A percentile compares a stretch with the other conserved stretches of the same genome.
These are phyloP conservation scores for Lachancea mirantina DNA, from an alignment of 805 yeast genomes.

Conservation along the genomic window DNA sequence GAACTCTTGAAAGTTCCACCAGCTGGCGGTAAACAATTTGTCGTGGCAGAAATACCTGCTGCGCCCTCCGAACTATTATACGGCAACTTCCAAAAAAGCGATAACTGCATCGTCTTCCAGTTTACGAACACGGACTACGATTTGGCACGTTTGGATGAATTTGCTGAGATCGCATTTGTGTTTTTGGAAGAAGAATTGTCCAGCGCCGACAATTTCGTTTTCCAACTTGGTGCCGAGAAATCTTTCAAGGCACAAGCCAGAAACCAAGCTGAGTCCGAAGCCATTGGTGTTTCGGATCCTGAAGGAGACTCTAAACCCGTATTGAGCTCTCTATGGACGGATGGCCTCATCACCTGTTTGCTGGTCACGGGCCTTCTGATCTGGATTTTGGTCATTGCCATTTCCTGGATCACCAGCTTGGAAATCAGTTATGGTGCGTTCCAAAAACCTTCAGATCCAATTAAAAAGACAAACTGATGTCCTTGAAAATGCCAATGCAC, in stretches of 20 bases:
- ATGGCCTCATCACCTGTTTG: constrained; percentile 69
- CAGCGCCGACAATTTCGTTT: constrained; percentile 17
- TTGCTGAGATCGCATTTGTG: constrained; percentile 19
- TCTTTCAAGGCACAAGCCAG: constrained; percentile 1
- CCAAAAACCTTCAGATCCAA: constrained; percentile 44
- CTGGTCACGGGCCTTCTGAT: constrained; percentile 58
- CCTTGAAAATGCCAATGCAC: not conserved
- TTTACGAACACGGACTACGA: constrained; percentile 21
- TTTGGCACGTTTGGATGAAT: constrained; percentile 20
- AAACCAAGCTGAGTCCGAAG: constrained; percentile 1
- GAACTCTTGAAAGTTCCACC: too few species aligned
- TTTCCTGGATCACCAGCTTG: constrained; percentile 62
- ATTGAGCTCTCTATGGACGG: constrained; percentile 31
- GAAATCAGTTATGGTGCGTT: constrained; percentile 78
- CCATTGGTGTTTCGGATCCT: constrained; percentile 3
- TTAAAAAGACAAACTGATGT: constrained; percentile 26
- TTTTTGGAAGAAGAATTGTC: constrained; percentile 20
- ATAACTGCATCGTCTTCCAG: constrained; percentile 18
- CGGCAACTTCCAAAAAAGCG: constrained; percentile 15
- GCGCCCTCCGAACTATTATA: constrained; percentile 19
- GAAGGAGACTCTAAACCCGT: constrained; percentile 1
- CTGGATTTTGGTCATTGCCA: constrained; percentile 50
- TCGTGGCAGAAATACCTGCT: constrained; percentile 13
- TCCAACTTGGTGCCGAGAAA: constrained; percentile 9
- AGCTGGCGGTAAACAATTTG: too few species aligned